These are phyloP conservation scores for Isoetes engelmannii DNA, from an alignment of 83 land plant species.

Conservation along the genomic window DNA sequence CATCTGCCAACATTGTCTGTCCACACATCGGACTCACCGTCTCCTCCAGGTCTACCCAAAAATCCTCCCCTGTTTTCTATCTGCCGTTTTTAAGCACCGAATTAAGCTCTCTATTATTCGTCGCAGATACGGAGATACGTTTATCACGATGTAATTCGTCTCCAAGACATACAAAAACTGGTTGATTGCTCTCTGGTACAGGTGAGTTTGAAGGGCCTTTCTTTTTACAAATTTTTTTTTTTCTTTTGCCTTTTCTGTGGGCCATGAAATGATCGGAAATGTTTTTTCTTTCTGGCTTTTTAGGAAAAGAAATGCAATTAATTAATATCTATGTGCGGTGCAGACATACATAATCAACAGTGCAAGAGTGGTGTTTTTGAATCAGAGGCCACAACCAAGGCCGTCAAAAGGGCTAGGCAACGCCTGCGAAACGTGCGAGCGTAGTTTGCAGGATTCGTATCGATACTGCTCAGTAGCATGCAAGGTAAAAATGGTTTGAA, in stretches of 20 bases:
- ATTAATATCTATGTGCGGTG: neutral
- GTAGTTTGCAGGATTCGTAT: constrained; percentile 41
- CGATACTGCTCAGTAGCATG: constrained; percentile 37
- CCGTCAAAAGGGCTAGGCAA: constrained; percentile 39
- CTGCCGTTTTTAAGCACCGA: neutral
- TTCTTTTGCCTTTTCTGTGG: no score
- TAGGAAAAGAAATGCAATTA: no score
- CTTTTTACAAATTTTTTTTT: no score
- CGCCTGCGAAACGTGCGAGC: constrained; percentile 34
- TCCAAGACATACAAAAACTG: constrained; percentile 1
- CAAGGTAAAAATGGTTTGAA: constrained; percentile 15
- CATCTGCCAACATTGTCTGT: constrained; percentile 41
- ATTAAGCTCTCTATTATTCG: neutral
- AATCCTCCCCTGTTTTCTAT: neutral
- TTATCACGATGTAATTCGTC: neutral
- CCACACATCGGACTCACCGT: neutral
- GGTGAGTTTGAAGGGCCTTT: neutral
- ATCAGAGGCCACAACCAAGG: constrained; percentile 38
- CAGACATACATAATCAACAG: constrained; percentile 43
- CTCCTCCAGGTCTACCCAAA: neutral
- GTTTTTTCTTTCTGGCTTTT: no score
- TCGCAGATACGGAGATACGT: constrained; percentile 3
- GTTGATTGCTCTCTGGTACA: neutral
- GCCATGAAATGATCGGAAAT: no score
- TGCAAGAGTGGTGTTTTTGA: constrained; percentile 38